Evolutionary conservation across 768 basidiomycete species (phyloP).

Genomic region (Amanita rubescens): DNA sequence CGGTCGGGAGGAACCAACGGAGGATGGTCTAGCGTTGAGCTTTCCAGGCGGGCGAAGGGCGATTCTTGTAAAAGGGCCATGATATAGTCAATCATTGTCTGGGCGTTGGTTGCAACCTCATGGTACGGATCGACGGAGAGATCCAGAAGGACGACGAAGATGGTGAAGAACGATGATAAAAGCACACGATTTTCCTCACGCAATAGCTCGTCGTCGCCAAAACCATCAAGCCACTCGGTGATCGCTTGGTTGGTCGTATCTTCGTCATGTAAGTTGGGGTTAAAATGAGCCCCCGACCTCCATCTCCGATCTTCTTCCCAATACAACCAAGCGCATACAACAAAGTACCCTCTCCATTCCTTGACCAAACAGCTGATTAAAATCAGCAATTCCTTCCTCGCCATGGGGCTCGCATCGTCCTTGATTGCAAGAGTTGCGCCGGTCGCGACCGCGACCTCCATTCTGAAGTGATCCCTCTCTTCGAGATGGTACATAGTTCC

Average conservation of each 20-base stretch:
- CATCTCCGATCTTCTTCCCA: constrained; percentile 85
- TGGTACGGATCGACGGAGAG: constrained; percentile 89
- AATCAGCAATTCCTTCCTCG: constrained; percentile 87
- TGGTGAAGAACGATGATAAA: constrained; percentile 90
- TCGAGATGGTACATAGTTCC: constrained; percentile 74
- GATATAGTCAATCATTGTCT: constrained; percentile 88
- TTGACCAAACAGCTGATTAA: constrained; percentile 89
- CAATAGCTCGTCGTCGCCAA: constrained; percentile 55
- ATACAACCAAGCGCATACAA: constrained; percentile 94
- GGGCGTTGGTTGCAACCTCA: constrained; percentile 87
- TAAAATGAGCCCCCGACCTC: constrained; percentile 32
- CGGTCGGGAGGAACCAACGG: constrained; percentile 36
- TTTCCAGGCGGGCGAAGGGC: constrained; percentile 71
- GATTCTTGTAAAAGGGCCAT: constrained; percentile 86
- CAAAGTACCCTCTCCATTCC: constrained; percentile 95
- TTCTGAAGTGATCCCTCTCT: constrained; percentile 72
- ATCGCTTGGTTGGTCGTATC: constrained; percentile 68
- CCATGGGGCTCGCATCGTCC: constrained; percentile 95
- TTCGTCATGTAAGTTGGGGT: constrained; percentile 46
- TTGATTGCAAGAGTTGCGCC: constrained; percentile 83
- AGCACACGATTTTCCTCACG: constrained; percentile 77
- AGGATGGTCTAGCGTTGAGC: constrained; percentile 51
- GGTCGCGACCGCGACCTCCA: constrained; percentile 90
- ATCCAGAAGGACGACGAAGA: constrained; percentile 83
- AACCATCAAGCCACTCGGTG: constrained; percentile 68